phyloP scores from a whole-genome alignment of 257 asterid genomes.

The Solanum bulbocastanum region DNA sequence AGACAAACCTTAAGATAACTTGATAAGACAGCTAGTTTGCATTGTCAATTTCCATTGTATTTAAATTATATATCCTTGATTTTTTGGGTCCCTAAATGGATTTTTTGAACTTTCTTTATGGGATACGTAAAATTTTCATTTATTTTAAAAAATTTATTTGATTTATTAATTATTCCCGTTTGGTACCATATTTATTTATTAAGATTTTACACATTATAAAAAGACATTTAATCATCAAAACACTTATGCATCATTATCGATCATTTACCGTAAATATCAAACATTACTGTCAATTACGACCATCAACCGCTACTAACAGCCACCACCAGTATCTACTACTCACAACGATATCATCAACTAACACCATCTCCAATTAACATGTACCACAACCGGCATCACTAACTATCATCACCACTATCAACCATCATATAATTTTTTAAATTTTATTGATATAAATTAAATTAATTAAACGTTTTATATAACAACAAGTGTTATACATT shows the following conservation, averaged over 20 bases:
- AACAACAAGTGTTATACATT: too few species aligned
- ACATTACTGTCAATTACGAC: rapidly evolving
- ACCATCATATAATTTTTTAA: background rate
- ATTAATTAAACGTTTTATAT: too few species aligned
- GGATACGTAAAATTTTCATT: background rate
- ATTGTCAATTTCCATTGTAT: background rate
- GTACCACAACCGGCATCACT: background rate
- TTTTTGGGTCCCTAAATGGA: background rate
- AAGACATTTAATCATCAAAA: background rate
- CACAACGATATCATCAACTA: background rate
- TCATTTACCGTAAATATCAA: background rate
- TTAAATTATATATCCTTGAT: background rate
- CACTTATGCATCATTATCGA: background rate
- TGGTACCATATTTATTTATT: background rate
- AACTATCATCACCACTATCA: too few species aligned
- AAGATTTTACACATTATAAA: background rate
- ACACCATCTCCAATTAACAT: background rate
- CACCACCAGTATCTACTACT: background rate
- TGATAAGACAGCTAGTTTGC: background rate
- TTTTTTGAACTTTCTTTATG: background rate
- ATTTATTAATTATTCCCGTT: background rate
- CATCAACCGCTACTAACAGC: background rate
- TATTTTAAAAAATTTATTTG: background rate
- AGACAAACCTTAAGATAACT: background rate
- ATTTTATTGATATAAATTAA: too few species aligned